Evolutionary conservation across 257 asterid genomes (phyloP).

Genomic region (Thymus mandschuricus): DNA sequence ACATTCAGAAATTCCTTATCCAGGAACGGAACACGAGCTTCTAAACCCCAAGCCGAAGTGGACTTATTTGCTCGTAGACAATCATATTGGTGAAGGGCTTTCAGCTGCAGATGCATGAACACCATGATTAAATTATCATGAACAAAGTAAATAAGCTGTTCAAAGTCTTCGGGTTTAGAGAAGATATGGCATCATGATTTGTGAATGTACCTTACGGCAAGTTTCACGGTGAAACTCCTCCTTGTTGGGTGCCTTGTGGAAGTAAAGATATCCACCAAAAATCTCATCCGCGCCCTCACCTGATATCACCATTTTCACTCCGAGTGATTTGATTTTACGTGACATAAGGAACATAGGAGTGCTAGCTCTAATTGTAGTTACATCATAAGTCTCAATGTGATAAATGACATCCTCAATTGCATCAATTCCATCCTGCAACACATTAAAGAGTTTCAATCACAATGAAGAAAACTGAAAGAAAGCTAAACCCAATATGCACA

Average conservation of each 20-base stretch:
- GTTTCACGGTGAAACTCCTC: conserved; percentile 89
- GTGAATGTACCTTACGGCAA: conserved; percentile 72
- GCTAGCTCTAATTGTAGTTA: conserved; percentile 96
- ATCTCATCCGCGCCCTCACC: conserved; percentile 99
- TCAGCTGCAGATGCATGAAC: conserved; percentile 53
- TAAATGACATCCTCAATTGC: conserved; percentile 97
- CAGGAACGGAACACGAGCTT: conserved; percentile 91
- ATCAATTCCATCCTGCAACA: conserved; percentile 85
- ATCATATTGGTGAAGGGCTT: conserved; percentile 96
- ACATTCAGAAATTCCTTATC: conserved; percentile 87
- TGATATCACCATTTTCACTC: conserved; percentile 95
- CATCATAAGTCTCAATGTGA: conserved; percentile 93
- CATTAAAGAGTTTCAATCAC: not conserved
- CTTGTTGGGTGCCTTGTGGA: conserved; percentile 93
- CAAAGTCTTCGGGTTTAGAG: not conserved
- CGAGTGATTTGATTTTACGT: conserved; percentile 90
- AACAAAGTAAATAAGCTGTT: not conserved
- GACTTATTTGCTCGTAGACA: conserved; percentile 94
- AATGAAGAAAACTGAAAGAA: not conserved
- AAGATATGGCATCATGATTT: not conserved
- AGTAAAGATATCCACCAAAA: conserved; percentile 93
- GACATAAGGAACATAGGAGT: conserved; percentile 99
- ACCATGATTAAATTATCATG: conserved; percentile 1
- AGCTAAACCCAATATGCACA: not conserved
- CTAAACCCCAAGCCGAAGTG: conserved; percentile 98